These are phyloP conservation scores for Neurospora hispaniola DNA, from an alignment of 495 filamentous ascomycete genomes.

Conservation along the genomic window DNA sequence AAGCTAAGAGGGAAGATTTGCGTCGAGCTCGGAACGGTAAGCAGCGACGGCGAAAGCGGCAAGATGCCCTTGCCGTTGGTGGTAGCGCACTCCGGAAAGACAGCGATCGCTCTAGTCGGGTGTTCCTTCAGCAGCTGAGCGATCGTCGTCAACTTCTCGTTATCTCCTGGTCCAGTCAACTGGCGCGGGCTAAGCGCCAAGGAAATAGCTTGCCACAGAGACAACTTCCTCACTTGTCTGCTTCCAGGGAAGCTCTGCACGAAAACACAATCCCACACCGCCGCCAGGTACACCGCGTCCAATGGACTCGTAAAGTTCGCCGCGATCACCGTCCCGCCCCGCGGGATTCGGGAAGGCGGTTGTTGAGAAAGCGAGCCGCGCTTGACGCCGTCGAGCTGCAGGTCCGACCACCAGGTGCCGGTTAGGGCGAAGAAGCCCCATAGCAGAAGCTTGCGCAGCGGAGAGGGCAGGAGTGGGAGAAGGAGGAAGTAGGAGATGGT, in stretches of 20 bases:
- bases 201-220: slow-evolving; percentile 58
- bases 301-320: slow-evolving; percentile 85
- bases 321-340: slow-evolving; percentile 69
- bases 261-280: slow-evolving; percentile 94
- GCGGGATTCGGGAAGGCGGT: slow-evolving; percentile 58
- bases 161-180: slow-evolving; percentile 33
- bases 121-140: slow-evolving; percentile 51
- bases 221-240: no score
- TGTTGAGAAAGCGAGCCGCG: slow-evolving; percentile 60
- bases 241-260: slow-evolving; percentile 60
- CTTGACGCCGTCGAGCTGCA: slow-evolving; percentile 90
- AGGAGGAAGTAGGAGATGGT: slow-evolving; percentile 63
- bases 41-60: slow-evolving; percentile 62
- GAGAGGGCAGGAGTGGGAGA: slow-evolving; percentile 69
- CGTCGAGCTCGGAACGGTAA: slow-evolving; percentile 48
- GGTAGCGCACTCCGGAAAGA: slow-evolving; percentile 88
- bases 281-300: slow-evolving; percentile 90
- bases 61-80: slow-evolving; percentile 91
- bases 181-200: slow-evolving; percentile 57
- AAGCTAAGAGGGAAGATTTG: slow-evolving; percentile 84
- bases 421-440: slow-evolving; percentile 81
- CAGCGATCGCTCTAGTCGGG: slow-evolving; percentile 62
- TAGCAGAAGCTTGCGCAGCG: slow-evolving; percentile 68
- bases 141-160: slow-evolving; percentile 46
- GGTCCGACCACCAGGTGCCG: slow-evolving; percentile 94